A percentile compares a stretch with the other conserved stretches of the same genome.
Evolutionary conservation across 371 early-diverging fungal species (phyloP).

Genomic region (Phascolomyces articulosus): DNA sequence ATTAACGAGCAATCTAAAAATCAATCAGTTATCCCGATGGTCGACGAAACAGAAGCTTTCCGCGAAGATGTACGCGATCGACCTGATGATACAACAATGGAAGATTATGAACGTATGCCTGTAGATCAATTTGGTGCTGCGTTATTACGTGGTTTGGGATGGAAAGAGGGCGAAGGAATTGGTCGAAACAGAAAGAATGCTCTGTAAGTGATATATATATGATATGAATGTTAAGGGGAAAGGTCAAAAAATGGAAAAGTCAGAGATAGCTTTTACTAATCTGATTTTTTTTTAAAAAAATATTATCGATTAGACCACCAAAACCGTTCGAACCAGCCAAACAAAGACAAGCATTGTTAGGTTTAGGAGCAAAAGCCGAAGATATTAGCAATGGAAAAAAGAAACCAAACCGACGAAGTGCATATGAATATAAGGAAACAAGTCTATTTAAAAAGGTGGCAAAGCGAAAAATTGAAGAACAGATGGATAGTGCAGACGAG

Average conservation of each 20-base stretch:
- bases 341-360: conserved; percentile 74
- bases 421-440: conserved; percentile 45
- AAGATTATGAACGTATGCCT: conserved; percentile 85
- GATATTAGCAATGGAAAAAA: conserved; percentile 30
- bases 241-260: not conserved
- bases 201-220: conserved; percentile 24
- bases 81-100: conserved; percentile 70
- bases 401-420: conserved; percentile 24
- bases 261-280: not conserved
- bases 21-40: conserved; percentile 48
- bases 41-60: conserved; percentile 54
- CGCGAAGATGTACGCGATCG: conserved; percentile 51
- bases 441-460: conserved; percentile 48
- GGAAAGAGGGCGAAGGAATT: conserved; percentile 78
- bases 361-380: conserved; percentile 75
- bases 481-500: conserved; percentile 7
- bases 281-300: conserved; percentile 8
- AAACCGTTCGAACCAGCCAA: conserved; percentile 33
- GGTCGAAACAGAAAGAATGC: conserved; percentile 51
- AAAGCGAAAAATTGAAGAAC: conserved; percentile 35
- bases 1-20: conserved; percentile 19
- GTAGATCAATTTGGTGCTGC: conserved; percentile 92
- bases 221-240: not conserved
- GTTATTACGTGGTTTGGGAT: conserved; percentile 90
- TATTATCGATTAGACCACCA: conserved; percentile 22